Evolutionary conservation across 768 basidiomycete species (phyloP), one percentile per base, ranked within the genome.

Genomic region (Phlebiopsis flavidoalba): DNA sequence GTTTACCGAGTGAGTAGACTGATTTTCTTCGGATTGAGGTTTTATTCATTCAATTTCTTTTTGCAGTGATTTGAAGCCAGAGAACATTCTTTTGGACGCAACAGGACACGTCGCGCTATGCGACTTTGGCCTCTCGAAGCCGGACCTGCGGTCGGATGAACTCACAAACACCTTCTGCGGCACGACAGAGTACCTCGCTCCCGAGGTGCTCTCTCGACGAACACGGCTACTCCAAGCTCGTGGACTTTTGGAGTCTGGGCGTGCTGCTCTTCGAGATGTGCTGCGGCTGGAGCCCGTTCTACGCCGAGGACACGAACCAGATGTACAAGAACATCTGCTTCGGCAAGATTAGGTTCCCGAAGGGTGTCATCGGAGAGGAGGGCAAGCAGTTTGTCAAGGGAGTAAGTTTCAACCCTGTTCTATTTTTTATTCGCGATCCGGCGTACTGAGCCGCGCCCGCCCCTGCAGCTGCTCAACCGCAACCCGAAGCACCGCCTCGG

Each of bases 291-390:
- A 94, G 91, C 71, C 97, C 97, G 46, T 99, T 98, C 77, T 99
- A 98, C 69, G 95, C 96, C 17, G 97, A 99, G 69, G 97, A 99
- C 71, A 97, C 94, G 4, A 96, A 99, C 72, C 93, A 96, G 75
- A 99, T 99, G 97, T 99, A 99, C 79, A 95, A 95, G 80, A 94
- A 91, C 75, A 93, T 93, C 66, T 97, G 95, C 72, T 99, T 98
- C 73, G 97, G 97, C 61, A 98, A 98, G 82, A 98, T 98, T 71
- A 82, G 95, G 57, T 98, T 98, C 78, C 97, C 97, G 5, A 90
- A 93, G 69, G 95, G 91, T 57, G 95, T 98, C 36, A 98, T 98
- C 66, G 88, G 88, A 62, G 97, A 99, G 68, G 95, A 98, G 52
- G 97, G 97, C 51, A 99, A 99, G 76, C 90, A 95, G 76, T 99